Conservation (phyloP, 2,329 filamentous ascomycete genomes). For the Aureobasidium sp. region DNA sequence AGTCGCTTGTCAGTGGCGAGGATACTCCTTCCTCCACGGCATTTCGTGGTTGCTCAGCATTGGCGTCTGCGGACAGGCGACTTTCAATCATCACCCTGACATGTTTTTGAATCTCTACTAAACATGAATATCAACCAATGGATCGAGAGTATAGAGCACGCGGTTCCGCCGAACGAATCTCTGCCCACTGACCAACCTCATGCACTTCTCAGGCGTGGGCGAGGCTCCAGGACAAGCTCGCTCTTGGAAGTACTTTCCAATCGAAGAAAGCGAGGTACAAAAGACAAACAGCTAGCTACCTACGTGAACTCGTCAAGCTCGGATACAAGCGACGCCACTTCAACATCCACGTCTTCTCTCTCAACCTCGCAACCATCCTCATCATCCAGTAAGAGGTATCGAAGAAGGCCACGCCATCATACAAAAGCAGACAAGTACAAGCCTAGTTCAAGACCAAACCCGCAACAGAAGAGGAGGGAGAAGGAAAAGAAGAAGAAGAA, state of each 20-base stretch:
- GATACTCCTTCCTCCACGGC: neutral
- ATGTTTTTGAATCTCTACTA: neutral
- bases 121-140: conserved; percentile 40
- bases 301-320: neutral
- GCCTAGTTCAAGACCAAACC: conserved; percentile 28
- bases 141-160: conserved; percentile 33
- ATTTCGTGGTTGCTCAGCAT: neutral
- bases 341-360: neutral
- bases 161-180: neutral
- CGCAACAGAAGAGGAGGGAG: conserved; percentile 20
- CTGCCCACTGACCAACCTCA: neutral
- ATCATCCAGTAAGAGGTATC: conserved; percentile 27
- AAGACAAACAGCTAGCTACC: no score
- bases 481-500: neutral
- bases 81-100: neutral
- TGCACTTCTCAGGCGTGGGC: neutral
- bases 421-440: conserved; percentile 41
- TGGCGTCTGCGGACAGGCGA: neutral
- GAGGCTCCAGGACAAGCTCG: neutral
- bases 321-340: neutral
- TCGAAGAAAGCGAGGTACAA: neutral
- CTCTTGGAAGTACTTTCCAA: neutral
- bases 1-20: neutral
- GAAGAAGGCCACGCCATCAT: conserved; percentile 39
- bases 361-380: neutral